Base-by-base conservation (phyloP, 306 rosid species). In the Trifolium dubium region DNA sequence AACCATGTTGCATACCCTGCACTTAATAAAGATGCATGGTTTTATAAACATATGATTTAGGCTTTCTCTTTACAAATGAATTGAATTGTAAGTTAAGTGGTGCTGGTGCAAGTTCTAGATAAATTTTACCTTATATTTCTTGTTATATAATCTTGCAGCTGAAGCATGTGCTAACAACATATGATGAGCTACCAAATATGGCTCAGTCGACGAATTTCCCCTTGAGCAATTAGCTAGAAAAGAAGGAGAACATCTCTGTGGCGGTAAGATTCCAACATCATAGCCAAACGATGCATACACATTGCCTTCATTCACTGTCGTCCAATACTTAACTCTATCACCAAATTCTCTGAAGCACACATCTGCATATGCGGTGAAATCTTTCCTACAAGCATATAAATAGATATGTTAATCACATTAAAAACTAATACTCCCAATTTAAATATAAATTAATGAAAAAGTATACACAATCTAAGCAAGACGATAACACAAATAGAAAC, bases 151-250 rank as follows among this genome's bases (percentile, higher is more conserved):
- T 80, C 81, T 72, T 5, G 71, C 82, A 69, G 87, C 83, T 1
- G 89, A 85, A 59, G 96, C 85, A 71, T 92, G 98, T 2, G 96
- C 81, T 71, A 90, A 73, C 80, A 90, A 81, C 67, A 86, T 78
- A 81, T 88, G 65, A 81, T 92, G 96, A 17, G 77, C 72, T 14
- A 51, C 94, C 40, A 88, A 23, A 78, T 92, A 92, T 53, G 94
- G 92, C 35, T 90, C 94, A 32, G 92, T 62, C n/a, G 98, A 92
- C 80, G 98, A 92, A 80, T 88, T 87, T 3, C 96, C 96, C 40
- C 19, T 74, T 0, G 80, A 53, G 65, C 88, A 76, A 10, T 81
- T 5, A 11, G 0, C 0, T 53, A 86, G 82, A 81, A 84, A 90
- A 23, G 89, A 90, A 7, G 72, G 41, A 19, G 92, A 90, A 62